Conservation (phyloP, 352 stramenopile genomes). For the Plasmopara viticola region DNA sequence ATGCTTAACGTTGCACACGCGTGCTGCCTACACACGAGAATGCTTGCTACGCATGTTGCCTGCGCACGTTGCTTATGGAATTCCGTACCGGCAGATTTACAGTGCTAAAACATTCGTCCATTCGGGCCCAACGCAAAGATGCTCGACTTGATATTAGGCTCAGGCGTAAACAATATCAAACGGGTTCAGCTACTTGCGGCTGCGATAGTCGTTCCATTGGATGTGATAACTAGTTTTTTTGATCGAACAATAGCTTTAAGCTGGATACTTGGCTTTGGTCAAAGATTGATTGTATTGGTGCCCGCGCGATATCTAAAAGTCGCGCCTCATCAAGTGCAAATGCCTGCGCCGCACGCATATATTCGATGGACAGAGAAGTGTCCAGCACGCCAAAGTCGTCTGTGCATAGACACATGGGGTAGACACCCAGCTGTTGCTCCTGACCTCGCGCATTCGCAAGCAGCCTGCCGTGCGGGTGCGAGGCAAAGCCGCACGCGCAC, state of each 20-base stretch:
- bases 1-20: too few species aligned
- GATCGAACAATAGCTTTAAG: conserved; percentile 24
- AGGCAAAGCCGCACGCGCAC: conserved; percentile 60
- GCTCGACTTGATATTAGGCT: too few species aligned
- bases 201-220: background rate
- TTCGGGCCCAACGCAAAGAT: too few species aligned
- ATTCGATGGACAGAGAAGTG: conserved; percentile 86
- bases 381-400: conserved; percentile 91
- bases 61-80: too few species aligned
- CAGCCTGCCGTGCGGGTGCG: conserved; percentile 74
- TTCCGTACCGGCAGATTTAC: too few species aligned
- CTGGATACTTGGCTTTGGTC: conserved; percentile 29
- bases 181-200: too few species aligned
- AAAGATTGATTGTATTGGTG: conserved; percentile 56
- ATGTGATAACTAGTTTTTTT: background rate
- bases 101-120: too few species aligned
- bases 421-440: conserved; percentile 19
- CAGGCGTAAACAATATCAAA: too few species aligned
- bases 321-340: conserved; percentile 56
- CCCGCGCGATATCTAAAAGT: conserved; percentile 37
- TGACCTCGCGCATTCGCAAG: conserved; percentile 29
- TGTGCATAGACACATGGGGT: conserved; percentile 89
- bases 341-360: conserved; percentile 66
- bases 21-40: too few species aligned
- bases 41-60: too few species aligned